Base-by-base conservation (phyloP, 176 grass and related monocot genomes). In the Miscanthus lutarioriparius region DNA sequence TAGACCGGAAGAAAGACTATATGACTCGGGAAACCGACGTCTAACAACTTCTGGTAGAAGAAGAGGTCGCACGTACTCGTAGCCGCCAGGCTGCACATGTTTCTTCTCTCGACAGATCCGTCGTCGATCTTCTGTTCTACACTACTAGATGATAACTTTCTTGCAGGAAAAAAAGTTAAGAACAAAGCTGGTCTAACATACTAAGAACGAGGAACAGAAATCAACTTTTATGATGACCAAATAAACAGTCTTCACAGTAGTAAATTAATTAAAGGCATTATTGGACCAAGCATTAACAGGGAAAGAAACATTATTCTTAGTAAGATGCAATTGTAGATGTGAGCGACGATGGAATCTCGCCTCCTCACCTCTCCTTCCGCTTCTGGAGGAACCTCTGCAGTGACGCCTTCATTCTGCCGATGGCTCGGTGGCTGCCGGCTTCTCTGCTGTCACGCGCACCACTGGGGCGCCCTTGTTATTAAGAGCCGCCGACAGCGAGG, bases 361-460 rank as follows among this genome's bases (percentile, higher is more conserved):
- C n/a, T 58, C 13, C 28, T 79, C 27, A 79, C 76, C 85, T 87
- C 20, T 91, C 69, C 87, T 93, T 97, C 87, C 94, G 91, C 86
- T 97, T 97, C 61, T 89, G 82, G 9, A 93, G 54, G 84, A 97
- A 93, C 51, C 91, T 65, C 59, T 91, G 85, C 51, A 95, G 90
- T 0, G 93, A 95, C 13, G 47, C 88, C 79, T 90, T 92, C 75
- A n/a, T n/a, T n/a, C 91, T 91, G 48, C 39, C 9, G 79, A 26
- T 10, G 79, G 40, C 41, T 77, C 70, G 49, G 65, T 22, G 1
- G 78, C 35, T 64, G 45, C 45, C 12, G 10, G 41, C 49, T 13
- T 49, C 51, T 54, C 25, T 11, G n/a, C n/a, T n/a, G n/a, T n/a
- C n/a, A n/a, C n/a, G n/a, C n/a, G n/a, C n/a, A n/a, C n/a, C n/a